Evolutionary conservation across 2,329 filamentous ascomycete species (phyloP), one percentile per base, ranked within the genome.

Genomic region (Pseudomassariella vexata): DNA sequence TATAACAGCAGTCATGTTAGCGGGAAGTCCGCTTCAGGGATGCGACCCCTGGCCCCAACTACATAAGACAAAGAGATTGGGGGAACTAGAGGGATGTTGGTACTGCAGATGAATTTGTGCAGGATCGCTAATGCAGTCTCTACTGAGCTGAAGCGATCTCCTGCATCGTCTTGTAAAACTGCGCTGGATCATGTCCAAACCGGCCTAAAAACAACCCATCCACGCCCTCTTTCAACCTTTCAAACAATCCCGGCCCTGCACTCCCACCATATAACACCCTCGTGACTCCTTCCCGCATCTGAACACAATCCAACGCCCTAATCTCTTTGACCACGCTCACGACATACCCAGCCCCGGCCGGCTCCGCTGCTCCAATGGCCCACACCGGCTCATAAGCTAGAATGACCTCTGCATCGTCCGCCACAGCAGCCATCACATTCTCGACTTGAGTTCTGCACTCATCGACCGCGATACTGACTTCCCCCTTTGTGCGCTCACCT

Each of bases 351-450:
- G 79, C 73, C 6, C 70, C 70, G 0, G 86, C 86, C 3, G 86
- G 85, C 48, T 80, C 65, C 2, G 71, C 64, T 8, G 85, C 79
- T 1, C 86, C 86, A 56, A 92, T 94, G 1, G 86, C 86, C 86
- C 86, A 94, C 2, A 92, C 85, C 6, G 86, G 86, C 63, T 94
- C 86, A 51, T 94, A 94, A 1, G 86, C 86, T 36, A 94, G 69
- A 6, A 90, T 73, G 5, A 92, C 70, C 28, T 87, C 80, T 0
- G 77, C 73, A 11, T 76, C 66, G 9, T 65, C 63, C 1, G 78
- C 70, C 6, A 90, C 62, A 0, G 66, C 71, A 1, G 62, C 61
- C 31, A 92, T 53, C 3, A 85, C 76, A 2, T 75, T 64, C 23
- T 68, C 65, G 35, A 94, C 66, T 56, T 90, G 84, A 5, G 62